Evolutionary conservation across 164 flowering plant genomes (phyloP).

Genomic region (Echeveria elegans): DNA sequence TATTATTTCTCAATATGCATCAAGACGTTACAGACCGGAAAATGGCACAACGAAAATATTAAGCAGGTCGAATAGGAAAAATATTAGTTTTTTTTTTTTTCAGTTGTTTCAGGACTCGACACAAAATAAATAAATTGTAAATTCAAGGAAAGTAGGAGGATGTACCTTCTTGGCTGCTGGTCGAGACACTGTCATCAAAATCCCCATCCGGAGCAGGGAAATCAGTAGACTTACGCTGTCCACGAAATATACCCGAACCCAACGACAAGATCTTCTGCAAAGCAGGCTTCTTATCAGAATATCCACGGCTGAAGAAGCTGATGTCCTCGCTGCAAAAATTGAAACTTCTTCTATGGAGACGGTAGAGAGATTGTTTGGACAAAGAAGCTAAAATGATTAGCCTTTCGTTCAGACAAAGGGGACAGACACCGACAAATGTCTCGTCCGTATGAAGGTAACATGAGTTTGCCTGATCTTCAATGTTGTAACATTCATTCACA

Average conservation of each 20-base stretch:
- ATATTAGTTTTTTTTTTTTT: too few species aligned
- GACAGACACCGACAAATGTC: conserved; percentile 6
- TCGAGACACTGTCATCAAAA: neutral
- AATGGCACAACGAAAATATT: neutral
- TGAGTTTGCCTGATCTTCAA: conserved; percentile 6
- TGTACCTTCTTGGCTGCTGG: conserved; percentile 5
- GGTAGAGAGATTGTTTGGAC: neutral
- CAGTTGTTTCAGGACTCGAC: neutral
- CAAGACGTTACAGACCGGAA: too few species aligned
- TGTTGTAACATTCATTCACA: conserved; percentile 7
- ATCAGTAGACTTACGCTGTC: neutral
- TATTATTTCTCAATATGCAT: too few species aligned
- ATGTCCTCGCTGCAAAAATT: neutral
- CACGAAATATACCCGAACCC: neutral
- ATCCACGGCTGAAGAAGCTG: neutral
- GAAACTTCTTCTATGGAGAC: conserved; percentile 6
- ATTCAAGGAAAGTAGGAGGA: neutral
- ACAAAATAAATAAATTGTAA: neutral
- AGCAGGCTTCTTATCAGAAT: neutral
- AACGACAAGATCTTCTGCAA: neutral
- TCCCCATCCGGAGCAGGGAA: neutral
- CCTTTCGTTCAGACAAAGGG: conserved; percentile 4
- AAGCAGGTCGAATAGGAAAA: too few species aligned
- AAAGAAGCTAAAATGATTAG: conserved; percentile 5
- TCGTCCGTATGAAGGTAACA: conserved; percentile 3